Evolutionary conservation across 768 basidiomycete species (phyloP).

Genomic region (Pulveroboletus sp.): DNA sequence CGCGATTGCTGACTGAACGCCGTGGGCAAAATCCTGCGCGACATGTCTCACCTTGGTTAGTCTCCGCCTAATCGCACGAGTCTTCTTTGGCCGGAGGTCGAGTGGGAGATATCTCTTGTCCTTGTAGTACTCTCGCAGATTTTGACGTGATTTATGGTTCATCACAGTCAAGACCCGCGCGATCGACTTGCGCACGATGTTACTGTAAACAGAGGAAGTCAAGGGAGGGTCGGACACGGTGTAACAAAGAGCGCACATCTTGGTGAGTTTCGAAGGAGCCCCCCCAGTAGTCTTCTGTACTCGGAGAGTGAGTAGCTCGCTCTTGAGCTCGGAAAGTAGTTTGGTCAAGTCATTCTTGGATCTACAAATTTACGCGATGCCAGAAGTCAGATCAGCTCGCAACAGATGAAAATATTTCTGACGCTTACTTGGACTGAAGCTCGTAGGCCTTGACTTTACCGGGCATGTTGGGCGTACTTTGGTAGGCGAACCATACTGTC

Average conservation of each 20-base stretch:
- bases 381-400: slow-evolving; percentile 7
- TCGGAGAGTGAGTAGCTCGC: slow-evolving; percentile 86
- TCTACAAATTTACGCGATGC: slow-evolving; percentile 39
- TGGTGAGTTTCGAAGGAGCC: slow-evolving; percentile 91
- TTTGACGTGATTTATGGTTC: slow-evolving; percentile 97
- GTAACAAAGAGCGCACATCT: slow-evolving; percentile 66
- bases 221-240: background rate
- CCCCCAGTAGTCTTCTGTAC: slow-evolving; percentile 99
- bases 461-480: slow-evolving; percentile 58
- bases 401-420: background rate
- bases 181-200: slow-evolving; percentile 95
- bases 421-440: slow-evolving; percentile 86
- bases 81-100: slow-evolving; percentile 97
- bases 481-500: slow-evolving; percentile 29
- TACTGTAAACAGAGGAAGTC: slow-evolving; percentile 44
- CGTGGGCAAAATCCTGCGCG: background rate
- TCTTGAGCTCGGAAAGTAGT: slow-evolving; percentile 91
- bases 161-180: slow-evolving; percentile 97
- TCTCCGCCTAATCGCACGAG: slow-evolving; percentile 94
- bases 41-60: slow-evolving; percentile 71
- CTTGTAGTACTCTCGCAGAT: slow-evolving; percentile 98
- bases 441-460: slow-evolving; percentile 95
- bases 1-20: slow-evolving; percentile 4
- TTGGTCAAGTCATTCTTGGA: slow-evolving; percentile 95
- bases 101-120: slow-evolving; percentile 93